Conservation (phyloP, 768 basidiomycete genomes). For the Termitomyces sp. region DNA sequence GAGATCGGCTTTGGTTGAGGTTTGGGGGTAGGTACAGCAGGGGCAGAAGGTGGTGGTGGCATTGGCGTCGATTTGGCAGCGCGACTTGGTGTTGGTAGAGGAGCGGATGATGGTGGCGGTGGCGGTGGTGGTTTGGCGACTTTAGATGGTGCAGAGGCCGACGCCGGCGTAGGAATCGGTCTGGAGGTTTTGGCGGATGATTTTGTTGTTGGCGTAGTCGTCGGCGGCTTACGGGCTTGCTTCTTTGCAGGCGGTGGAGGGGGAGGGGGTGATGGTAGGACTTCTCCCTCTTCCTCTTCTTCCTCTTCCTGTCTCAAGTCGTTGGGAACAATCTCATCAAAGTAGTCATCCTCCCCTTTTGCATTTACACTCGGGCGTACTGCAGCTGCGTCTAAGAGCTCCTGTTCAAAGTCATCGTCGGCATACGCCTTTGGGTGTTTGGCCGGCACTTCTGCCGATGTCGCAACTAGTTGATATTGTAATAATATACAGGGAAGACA, state of each 20-base stretch:
- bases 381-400: slow-evolving; percentile 15
- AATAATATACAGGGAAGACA: too few relatives aligned
- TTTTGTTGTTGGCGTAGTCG: not conserved
- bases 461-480: not conserved
- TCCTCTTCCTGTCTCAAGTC: slow-evolving; percentile 30
- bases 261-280: slow-evolving; percentile 18
- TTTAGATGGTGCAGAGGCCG: not conserved
- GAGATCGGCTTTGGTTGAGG: slow-evolving; percentile 7
- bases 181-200: not conserved
- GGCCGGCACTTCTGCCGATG: slow-evolving; percentile 11
- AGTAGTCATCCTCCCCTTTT: slow-evolving; percentile 35
- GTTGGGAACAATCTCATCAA: slow-evolving; percentile 32
- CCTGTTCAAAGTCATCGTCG: slow-evolving; percentile 22
- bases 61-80: slow-evolving; percentile 1
- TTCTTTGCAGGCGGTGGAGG: not conserved
- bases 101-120: slow-evolving; percentile 8
- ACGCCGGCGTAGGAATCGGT: not conserved
- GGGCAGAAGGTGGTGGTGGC: not conserved
- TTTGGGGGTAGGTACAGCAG: not conserved
- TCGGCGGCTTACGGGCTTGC: not conserved
- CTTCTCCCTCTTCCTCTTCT: slow-evolving; percentile 27
- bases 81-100: slow-evolving; percentile 4
- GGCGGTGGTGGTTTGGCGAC: slow-evolving; percentile 13
- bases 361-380: slow-evolving; percentile 24
- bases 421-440: slow-evolving; percentile 11